Base-by-base conservation (phyloP, 257 asterid genomes). In the Orobanche coerulescens region DNA sequence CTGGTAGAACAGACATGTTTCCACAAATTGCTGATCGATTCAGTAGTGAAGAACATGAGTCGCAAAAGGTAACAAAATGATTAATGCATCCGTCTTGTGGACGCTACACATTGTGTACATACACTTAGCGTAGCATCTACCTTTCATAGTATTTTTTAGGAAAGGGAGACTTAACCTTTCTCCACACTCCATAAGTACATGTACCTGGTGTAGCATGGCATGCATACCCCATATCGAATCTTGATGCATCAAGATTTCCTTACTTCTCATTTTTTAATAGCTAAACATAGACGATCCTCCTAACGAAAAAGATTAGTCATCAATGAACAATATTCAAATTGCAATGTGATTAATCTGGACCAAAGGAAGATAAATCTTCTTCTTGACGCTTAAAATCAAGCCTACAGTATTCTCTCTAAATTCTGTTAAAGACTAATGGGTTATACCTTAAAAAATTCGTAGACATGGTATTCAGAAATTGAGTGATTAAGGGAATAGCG, bases 381-480 rank as follows among this genome's bases (percentile, higher is more conserved):
- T 39, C 33, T 37, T 16, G 37, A 50, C 30, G 49, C 20, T 59
- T 61, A 19, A 51, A 50, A 23, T 18, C 16, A 30, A 62, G 47
- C 46, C 37, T n/a, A 26, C 19, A 63, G 5, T 8, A 43, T 24
- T 19, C 20, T 18, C 54, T 18, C 36, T 52, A 66, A 24, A 61
- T 7, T 34, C 14, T 62, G 62, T 15, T 7, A 34, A 67, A 48
- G 59, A 28, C 13, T 16, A 62, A 31, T 24, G 14, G 26, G 22
- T 15, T 26, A 37, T 76, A 93, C 97, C 99, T 93, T 93, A 70
- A 83, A 93, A 66, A 86, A 93, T 58, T 93, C 99, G 37, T 93
- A 89, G 44, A 86, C 96, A 12, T 89, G 89, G 79, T 93, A 93
- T 60, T 93, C 96, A 11, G 96, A 84, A 56, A 93, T 77, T 1